Percentiles rank a stretch among this genome's conserved stretches.
Conservation (phyloP, 2,329 filamentous ascomycete species). For the Curvularia sp. region DNA sequence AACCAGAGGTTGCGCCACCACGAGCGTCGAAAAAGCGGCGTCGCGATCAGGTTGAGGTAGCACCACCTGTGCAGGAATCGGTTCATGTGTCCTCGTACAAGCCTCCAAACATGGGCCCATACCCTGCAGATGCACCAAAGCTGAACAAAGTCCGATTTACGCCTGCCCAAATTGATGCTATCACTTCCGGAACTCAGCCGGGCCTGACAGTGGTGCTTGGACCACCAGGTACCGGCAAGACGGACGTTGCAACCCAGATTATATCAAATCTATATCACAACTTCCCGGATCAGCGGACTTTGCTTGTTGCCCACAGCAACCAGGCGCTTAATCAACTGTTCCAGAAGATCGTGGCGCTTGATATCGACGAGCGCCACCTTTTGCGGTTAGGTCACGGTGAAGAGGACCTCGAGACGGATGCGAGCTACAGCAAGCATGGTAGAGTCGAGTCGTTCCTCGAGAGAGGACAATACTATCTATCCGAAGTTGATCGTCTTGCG, state of each 20-base stretch:
- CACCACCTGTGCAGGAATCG: constrained; percentile 64
- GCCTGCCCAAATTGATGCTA: constrained; percentile 87
- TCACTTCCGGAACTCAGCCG: constrained; percentile 91
- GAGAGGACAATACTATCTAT: constrained; percentile 78
- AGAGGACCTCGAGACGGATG: constrained; percentile 86
- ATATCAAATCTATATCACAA: constrained; percentile 99
- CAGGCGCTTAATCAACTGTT: constrained; percentile 97
- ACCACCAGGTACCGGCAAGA: constrained; percentile 96
- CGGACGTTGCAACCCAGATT: constrained; percentile 97
- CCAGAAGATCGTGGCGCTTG: constrained; percentile 93
- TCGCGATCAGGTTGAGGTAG: constrained; percentile 72
- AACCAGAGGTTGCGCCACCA: constrained; percentile 56
- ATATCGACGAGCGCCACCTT: constrained; percentile 94
- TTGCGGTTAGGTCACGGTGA: constrained; percentile 93
- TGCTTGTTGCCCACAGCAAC: constrained; percentile 95
- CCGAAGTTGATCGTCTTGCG: constrained; percentile 86
- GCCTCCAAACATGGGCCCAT: constrained; percentile 86
- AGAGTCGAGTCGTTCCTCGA: constrained; percentile 95
- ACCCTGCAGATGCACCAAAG: constrained; percentile 82
- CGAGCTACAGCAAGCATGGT: constrained; percentile 91
- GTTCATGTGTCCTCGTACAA: constrained; percentile 89
- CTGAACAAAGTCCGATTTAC: constrained; percentile 88
- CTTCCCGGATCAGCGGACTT: constrained; percentile 88
- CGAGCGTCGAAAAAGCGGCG: constrained; percentile 83
- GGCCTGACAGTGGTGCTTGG: constrained; percentile 93